Conservation (phyloP, 177 flowering plant genomes). For the Telopea speciosissima region DNA sequence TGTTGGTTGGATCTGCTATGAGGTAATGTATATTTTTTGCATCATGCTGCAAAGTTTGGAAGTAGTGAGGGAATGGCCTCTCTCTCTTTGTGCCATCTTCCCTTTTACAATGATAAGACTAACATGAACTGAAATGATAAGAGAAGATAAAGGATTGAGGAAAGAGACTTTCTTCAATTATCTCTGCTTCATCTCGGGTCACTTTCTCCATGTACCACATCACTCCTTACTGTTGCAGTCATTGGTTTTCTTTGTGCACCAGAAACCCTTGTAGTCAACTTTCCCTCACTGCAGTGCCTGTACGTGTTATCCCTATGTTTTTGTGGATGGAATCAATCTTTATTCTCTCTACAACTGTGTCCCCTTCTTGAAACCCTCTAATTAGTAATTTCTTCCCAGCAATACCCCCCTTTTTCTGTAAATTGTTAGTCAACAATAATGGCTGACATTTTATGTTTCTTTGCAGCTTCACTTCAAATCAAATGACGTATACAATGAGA, state of each 20-base stretch:
- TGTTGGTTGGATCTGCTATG: constrained; percentile 84
- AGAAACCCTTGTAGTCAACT: too few species aligned
- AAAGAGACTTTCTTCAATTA: too few species aligned
- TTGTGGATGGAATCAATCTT: too few species aligned
- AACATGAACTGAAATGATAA: background rate
- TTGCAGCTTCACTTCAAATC: constrained; percentile 92
- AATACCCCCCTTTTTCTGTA: background rate
- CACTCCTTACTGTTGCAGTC: too few species aligned
- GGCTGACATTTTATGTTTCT: background rate
- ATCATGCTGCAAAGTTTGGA: background rate
- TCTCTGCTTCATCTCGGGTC: too few species aligned
- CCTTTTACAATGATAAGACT: too few species aligned
- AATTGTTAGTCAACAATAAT: too few species aligned
- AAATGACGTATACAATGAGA: constrained; percentile 80
- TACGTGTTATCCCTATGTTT: too few species aligned
- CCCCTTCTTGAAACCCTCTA: background rate
- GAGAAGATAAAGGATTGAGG: background rate
- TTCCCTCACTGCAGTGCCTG: too few species aligned
- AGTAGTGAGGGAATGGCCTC: background rate
- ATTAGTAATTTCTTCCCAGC: background rate
- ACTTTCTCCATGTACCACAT: too few species aligned
- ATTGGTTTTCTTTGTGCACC: too few species aligned
- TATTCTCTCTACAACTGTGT: too few species aligned
- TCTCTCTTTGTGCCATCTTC: background rate
- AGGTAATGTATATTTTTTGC: constrained; percentile 43